phyloP scores from a whole-genome alignment of 345 rosid species.

The Camelina neglecta region DNA sequence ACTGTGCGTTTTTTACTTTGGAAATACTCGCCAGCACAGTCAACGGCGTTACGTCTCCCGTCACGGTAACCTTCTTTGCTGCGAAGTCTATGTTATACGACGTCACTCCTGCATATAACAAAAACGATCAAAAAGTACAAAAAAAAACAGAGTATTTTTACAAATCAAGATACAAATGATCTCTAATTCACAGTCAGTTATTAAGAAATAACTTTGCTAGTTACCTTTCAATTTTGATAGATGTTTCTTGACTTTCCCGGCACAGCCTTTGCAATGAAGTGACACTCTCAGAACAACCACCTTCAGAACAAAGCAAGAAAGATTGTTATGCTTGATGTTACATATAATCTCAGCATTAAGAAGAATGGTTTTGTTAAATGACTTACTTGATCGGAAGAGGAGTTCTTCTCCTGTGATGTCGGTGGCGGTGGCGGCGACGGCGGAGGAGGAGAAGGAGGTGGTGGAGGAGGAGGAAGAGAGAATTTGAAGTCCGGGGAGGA shows the following conservation, averaged over 20 bases:
- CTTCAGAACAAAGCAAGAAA: slow-evolving; percentile 46
- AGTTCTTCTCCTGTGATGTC: slow-evolving; percentile 40
- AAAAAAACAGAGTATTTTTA: slow-evolving; percentile 19
- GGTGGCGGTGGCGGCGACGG: slow-evolving; percentile 48
- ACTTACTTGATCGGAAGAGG: slow-evolving; percentile 42
- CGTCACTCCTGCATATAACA: slow-evolving; percentile 65
- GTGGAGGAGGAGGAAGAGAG: slow-evolving; percentile 53
- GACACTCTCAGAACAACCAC: slow-evolving; percentile 94
- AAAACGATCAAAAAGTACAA: slow-evolving; percentile 12
- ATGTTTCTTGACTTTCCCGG: slow-evolving; percentile 89
- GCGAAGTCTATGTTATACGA: slow-evolving; percentile 85
- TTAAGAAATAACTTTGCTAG: neutral
- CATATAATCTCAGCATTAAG: too few relatives aligned
- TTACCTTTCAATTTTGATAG: slow-evolving; percentile 87
- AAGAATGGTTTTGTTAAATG: neutral
- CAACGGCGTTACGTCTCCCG: slow-evolving; percentile 79
- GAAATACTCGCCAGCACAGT: slow-evolving; percentile 78
- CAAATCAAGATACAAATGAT: neutral
- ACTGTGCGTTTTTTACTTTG: slow-evolving; percentile 87
- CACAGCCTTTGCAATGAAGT: slow-evolving; percentile 93
- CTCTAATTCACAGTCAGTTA: neutral
- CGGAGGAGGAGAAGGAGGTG: slow-evolving; percentile 52
- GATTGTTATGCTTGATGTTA: neutral
- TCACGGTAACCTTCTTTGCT: slow-evolving; percentile 89
- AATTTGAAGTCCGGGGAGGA: slow-evolving; percentile 37